These are phyloP conservation scores for Triangularia setosa DNA, from an alignment of 2,329 filamentous ascomycete species.

Conservation along the genomic window DNA sequence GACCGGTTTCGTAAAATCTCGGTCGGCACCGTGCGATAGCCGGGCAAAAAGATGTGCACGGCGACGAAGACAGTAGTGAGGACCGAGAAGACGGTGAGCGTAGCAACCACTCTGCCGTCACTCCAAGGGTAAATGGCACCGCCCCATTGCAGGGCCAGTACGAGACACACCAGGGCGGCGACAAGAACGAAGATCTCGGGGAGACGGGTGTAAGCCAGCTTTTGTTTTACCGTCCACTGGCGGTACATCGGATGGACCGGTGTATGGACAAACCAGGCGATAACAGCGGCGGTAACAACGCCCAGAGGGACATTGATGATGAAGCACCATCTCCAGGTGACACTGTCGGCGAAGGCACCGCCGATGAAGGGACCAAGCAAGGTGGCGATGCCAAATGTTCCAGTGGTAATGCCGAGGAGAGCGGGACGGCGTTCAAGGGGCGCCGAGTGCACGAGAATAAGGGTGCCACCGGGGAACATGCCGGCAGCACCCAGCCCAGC, in stretches of 20 bases:
- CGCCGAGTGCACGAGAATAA: constrained; percentile 33
- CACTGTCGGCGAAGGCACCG: constrained; percentile 34
- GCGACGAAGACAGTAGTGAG: constrained; percentile 30
- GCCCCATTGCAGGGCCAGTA: constrained; percentile 28
- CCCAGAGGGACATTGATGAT: constrained; percentile 41
- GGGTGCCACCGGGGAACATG: constrained; percentile 29
- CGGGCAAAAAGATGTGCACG: constrained; percentile 34
- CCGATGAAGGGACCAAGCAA: constrained; percentile 35
- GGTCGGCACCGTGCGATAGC: constrained; percentile 39
- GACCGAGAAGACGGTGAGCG: constrained; percentile 6
- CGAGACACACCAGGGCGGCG: constrained; percentile 22
- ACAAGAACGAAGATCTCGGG: constrained; percentile 19
- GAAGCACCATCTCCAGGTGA: constrained; percentile 42
- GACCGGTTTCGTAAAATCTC: constrained; percentile 41
- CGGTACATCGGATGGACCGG: constrained; percentile 15
- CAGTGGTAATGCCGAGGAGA: constrained; percentile 32
- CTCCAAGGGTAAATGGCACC: constrained; percentile 34
- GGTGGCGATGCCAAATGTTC: constrained; percentile 34
- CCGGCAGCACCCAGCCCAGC: constrained; percentile 34
- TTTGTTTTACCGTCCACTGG: constrained; percentile 18
- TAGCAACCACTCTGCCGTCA: constrained; percentile 20
- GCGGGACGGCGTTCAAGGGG: constrained; percentile 31
- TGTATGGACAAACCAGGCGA: constrained; percentile 20
- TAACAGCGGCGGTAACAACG: constrained; percentile 30
- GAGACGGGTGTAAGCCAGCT: constrained; percentile 25